Percentiles rank a stretch among this genome's conserved stretches.
phyloP scores from a whole-genome alignment of 2,329 filamentous ascomycete genomes.

The Aureobasidium sp. region DNA sequence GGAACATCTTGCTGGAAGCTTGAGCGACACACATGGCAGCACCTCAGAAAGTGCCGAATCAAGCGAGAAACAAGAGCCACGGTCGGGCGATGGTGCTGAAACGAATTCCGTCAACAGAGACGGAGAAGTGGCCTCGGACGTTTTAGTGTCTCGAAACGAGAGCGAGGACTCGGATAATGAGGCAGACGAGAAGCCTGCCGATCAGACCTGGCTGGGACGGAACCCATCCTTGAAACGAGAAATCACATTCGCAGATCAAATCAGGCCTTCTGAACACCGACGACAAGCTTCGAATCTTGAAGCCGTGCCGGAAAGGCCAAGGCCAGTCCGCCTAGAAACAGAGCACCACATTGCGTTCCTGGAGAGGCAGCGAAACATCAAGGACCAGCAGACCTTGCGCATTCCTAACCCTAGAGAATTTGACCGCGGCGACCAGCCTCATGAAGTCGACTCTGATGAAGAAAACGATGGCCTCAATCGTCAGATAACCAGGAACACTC shows the following conservation, averaged over 20 bases:
- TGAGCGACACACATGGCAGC: neutral
- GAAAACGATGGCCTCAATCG: conserved; percentile 27
- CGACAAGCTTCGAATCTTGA: conserved; percentile 32
- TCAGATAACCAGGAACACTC: conserved; percentile 24
- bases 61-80: conserved; percentile 19
- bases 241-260: conserved; percentile 64
- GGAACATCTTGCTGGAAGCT: conserved; percentile 25
- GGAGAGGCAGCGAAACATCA: conserved; percentile 67
- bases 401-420: conserved; percentile 91
- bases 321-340: conserved; percentile 50
- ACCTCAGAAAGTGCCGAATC: conserved; percentile 8
- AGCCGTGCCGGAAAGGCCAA: conserved; percentile 37
- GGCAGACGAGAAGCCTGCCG: neutral
- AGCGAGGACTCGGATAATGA: conserved; percentile 22
- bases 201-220: conserved; percentile 23
- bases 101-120: neutral
- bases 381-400: conserved; percentile 66
- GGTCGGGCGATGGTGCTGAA: neutral
- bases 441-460: conserved; percentile 45
- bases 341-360: conserved; percentile 85
- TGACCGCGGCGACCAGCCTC: conserved; percentile 70
- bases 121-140: conserved; percentile 24
- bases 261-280: conserved; percentile 44
- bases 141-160: conserved; percentile 25
- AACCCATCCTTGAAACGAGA: conserved; percentile 32